A percentile compares a stretch with the other conserved stretches of the same genome.
Conservation (phyloP, 176 grass and related monocot species). For the Triticum monococcum region DNA sequence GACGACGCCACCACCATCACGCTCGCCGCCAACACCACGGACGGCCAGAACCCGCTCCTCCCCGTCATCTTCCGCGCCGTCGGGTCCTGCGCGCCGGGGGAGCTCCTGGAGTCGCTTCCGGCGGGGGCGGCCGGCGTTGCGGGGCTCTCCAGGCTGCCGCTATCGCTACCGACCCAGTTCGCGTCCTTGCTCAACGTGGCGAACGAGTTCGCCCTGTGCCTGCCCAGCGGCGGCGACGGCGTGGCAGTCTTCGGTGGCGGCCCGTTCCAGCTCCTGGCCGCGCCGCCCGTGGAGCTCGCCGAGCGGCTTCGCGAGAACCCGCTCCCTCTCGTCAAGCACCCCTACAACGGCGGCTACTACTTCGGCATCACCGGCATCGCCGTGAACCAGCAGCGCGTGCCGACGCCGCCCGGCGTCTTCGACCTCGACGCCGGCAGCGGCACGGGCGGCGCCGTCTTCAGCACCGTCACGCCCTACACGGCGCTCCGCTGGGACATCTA, state of each 20-base stretch:
- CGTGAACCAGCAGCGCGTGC: slow-evolving; percentile 3
- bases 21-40: slow-evolving; percentile 33
- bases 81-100: slow-evolving; percentile 19
- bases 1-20: slow-evolving; percentile 20
- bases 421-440: not conserved
- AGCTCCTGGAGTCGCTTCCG: slow-evolving; percentile 24
- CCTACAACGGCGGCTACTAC: slow-evolving; percentile 51
- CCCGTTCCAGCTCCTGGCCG: slow-evolving; percentile 11
- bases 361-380: slow-evolving; percentile 25
- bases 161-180: slow-evolving; percentile 43
- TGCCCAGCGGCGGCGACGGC: slow-evolving; percentile 34
- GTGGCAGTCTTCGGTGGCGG: slow-evolving; percentile 46
- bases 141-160: not conserved
- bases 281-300: not conserved
- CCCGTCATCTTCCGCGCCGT: not conserved
- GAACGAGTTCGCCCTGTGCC: slow-evolving; percentile 47
- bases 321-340: slow-evolving; percentile 33
- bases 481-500: slow-evolving; percentile 22
- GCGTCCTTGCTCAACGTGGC: not conserved
- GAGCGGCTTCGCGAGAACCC: not conserved
- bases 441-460: slow-evolving; percentile 31
- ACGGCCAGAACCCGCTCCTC: slow-evolving; percentile 52
- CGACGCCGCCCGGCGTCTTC: not conserved
- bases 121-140: slow-evolving; percentile 14
- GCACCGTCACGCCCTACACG: slow-evolving; percentile 19